Conservation (phyloP, 2,329 filamentous ascomycete genomes). For the Fusarium nematophilum region DNA sequence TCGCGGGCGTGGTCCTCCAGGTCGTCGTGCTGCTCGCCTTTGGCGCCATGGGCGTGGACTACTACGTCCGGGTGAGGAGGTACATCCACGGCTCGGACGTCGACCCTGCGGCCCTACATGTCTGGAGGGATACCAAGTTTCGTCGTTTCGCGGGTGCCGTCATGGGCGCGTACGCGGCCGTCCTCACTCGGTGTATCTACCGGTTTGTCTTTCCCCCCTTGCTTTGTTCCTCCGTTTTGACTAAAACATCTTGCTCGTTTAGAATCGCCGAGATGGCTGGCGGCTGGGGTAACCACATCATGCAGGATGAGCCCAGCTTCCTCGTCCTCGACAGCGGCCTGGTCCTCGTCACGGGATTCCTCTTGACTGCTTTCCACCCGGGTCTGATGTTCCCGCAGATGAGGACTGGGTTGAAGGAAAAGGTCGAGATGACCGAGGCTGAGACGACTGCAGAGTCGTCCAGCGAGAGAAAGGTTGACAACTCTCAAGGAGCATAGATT, state of each 20-base stretch:
- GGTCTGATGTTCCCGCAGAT: constrained; percentile 67
- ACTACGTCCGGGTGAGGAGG: constrained; percentile 55
- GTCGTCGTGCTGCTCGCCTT: constrained; percentile 62
- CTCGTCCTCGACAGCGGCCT: constrained; percentile 66
- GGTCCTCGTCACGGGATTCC: constrained; percentile 60
- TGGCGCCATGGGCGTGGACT: constrained; percentile 58
- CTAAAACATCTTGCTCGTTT: constrained; percentile 23
- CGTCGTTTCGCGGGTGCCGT: constrained; percentile 59
- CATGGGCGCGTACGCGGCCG: constrained; percentile 55
- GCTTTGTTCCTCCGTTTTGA: not conserved
- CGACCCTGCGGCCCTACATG: constrained; percentile 44
- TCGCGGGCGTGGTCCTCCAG: constrained; percentile 66
- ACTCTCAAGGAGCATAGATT: constrained; percentile 22
- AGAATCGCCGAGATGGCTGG: constrained; percentile 73
- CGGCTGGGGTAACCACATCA: constrained; percentile 72
- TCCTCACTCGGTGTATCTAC: constrained; percentile 66
- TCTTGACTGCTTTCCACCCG: constrained; percentile 65
- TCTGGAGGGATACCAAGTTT: constrained; percentile 59
- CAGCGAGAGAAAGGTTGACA: constrained; percentile 39
- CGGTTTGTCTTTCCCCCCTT: constrained; percentile 52
- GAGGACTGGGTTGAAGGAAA: constrained; percentile 47
- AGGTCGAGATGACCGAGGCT: constrained; percentile 32
- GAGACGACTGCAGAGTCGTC: constrained; percentile 45
- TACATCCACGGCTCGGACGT: constrained; percentile 52
- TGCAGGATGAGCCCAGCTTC: constrained; percentile 71